Base-by-base conservation (phyloP, 2,329 filamentous ascomycete genomes). In the Alternaria consortialis region DNA sequence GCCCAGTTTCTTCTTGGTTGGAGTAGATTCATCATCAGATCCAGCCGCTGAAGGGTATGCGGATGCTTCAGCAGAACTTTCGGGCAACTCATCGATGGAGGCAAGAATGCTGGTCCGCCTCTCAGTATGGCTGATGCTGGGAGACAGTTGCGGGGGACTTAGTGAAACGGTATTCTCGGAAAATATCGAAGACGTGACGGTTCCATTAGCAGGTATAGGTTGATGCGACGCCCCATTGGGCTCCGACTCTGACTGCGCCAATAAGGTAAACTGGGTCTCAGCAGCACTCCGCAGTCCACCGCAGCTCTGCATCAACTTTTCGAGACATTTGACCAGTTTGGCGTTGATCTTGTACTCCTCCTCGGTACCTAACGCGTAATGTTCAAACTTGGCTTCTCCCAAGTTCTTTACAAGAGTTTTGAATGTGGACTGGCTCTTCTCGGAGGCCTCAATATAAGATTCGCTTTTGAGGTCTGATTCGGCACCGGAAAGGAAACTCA, bases 251-350 rank as follows among this genome's bases (percentile, higher is more conserved):
- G 77, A 83, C 74, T 95, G 91, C 62, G 89, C 89, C 34, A 97
- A 83, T 32, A 98, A 85, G 15, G 90, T 87, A 74, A 98, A 97
- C 73, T 99, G 94, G 23, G 93, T 94, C 60, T 91, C 87, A 27
- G 95, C 92, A 34, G 95, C 93, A 82, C 93, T 97, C 66, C 93
- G 87, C 72, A 99, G 82, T 7, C 94, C 95, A 76, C 94, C 94
- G 66, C 97, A 90, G 66, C 93, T 93, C 76, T 97, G 94, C 5
- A 92, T 90, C 29, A 98, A 84, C 47, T 88, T 89, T 76, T 97
- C 92, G 71, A 98, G 87, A 67, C 92, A 94, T 72, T 92, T 90
- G 44, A 94, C 91, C 4, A 98, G 85, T 25, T 87, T 88, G 66
- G 90, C 90, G 72, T 97, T 92, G 3, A 96, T 85, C 37, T 86